Evolutionary conservation across 495 filamentous ascomycete genomes (phyloP).

Genomic region (Trichocladium uniseriatum): DNA sequence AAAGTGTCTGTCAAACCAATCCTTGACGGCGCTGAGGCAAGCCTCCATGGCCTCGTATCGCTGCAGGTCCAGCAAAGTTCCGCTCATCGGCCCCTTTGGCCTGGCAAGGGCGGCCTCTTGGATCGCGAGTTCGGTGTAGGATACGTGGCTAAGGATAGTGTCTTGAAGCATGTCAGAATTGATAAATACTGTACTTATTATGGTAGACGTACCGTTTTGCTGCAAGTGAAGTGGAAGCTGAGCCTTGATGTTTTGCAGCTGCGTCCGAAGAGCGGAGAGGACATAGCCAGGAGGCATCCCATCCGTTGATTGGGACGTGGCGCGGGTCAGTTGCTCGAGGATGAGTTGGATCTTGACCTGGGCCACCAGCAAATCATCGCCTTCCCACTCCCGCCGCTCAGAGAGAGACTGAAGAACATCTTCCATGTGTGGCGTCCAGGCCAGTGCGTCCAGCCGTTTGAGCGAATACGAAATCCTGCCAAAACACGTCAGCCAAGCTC

Average conservation of each 20-base stretch:
- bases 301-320: slow-evolving; percentile 25
- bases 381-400: slow-evolving; percentile 37
- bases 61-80: slow-evolving; percentile 19
- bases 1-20: slow-evolving; percentile 24
- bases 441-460: slow-evolving; percentile 38
- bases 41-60: slow-evolving; percentile 24
- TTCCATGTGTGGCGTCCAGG: slow-evolving; percentile 46
- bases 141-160: slow-evolving; percentile 28
- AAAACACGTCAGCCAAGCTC: background rate
- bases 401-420: slow-evolving; percentile 39
- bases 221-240: slow-evolving; percentile 29
- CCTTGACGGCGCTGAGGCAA: slow-evolving; percentile 14
- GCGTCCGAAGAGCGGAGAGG: slow-evolving; percentile 34
- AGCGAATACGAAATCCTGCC: slow-evolving; percentile 26
- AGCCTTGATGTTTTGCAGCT: slow-evolving; percentile 33
- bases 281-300: slow-evolving; percentile 32
- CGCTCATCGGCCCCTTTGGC: slow-evolving; percentile 8
- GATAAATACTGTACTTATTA: background rate
- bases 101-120: slow-evolving; percentile 30
- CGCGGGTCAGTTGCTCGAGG: slow-evolving; percentile 22
- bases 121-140: slow-evolving; percentile 36
- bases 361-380: slow-evolving; percentile 43
- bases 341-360: slow-evolving; percentile 33
- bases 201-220: slow-evolving; percentile 31
- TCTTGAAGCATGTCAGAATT: slow-evolving; percentile 17